Conservation (phyloP, 2,329 filamentous ascomycete species). For the Calonectria honghensis region DNA sequence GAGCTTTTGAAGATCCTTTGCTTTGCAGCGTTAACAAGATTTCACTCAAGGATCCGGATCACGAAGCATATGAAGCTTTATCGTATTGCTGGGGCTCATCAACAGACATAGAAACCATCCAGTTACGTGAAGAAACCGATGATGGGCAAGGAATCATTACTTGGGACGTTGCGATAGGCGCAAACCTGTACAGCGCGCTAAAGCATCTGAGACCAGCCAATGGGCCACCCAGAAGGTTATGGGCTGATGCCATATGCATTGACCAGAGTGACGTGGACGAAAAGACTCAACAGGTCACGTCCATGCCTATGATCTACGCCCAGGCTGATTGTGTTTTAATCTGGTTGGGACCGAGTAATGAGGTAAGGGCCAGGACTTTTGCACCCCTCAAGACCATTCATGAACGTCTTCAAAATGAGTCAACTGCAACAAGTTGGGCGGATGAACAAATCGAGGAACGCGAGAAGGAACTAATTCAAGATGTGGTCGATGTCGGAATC, state of each 20-base stretch:
- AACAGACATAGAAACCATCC: background rate
- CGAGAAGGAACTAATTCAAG: background rate
- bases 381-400: background rate
- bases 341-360: background rate
- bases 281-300: background rate
- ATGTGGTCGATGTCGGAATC: background rate
- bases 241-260: constrained; percentile 21
- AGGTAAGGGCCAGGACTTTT: background rate
- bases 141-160: background rate
- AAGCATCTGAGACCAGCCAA: background rate
- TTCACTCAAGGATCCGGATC: constrained; percentile 2
- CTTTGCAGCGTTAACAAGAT: constrained; percentile 7
- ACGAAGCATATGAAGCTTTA: constrained; percentile 16
- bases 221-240: background rate
- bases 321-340: background rate
- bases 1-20: constrained; percentile 1
- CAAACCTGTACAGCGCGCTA: constrained; percentile 7
- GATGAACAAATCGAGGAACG: background rate
- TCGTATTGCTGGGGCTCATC: constrained; percentile 23
- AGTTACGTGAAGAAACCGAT: background rate
- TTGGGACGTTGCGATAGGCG: background rate
- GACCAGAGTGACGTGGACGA: constrained; percentile 1
- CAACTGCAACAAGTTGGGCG: background rate
- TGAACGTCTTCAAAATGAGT: background rate
- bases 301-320: constrained; percentile 4